These are phyloP conservation scores for Whalleya microplaca DNA, from an alignment of 2,329 filamentous ascomycete genomes.

Conservation along the genomic window DNA sequence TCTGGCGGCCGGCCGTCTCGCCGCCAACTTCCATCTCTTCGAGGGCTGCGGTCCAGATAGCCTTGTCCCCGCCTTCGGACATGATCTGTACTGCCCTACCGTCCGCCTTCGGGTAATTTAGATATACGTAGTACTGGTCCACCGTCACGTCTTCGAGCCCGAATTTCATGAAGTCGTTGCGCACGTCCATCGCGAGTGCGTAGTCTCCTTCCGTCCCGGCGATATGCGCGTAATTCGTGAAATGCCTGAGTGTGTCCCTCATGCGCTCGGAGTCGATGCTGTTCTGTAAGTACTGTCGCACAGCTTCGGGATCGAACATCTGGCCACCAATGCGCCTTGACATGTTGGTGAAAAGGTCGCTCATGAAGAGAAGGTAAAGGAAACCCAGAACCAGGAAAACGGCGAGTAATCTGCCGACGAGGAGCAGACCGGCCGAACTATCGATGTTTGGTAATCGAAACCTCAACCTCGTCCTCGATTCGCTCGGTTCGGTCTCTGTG, in stretches of 20 bases:
- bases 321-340: conserved; percentile 65
- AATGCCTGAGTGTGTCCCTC: conserved; percentile 73
- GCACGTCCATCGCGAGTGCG: conserved; percentile 81
- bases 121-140: conserved; percentile 83
- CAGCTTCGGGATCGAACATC: conserved; percentile 81
- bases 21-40: conserved; percentile 78
- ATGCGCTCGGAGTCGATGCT: conserved; percentile 72
- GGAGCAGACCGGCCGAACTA: conserved; percentile 54
- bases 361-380: conserved; percentile 84
- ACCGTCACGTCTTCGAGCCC: conserved; percentile 75
- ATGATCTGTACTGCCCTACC: conserved; percentile 84
- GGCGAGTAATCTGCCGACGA: conserved; percentile 74
- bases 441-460: conserved; percentile 44
- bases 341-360: conserved; percentile 76
- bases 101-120: conserved; percentile 83
- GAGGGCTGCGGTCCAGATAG: conserved; percentile 77
- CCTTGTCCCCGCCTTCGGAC: conserved; percentile 62
- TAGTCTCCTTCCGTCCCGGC: conserved; percentile 95
- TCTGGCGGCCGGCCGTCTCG: conserved; percentile 68
- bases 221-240: conserved; percentile 85
- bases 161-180: conserved; percentile 73
- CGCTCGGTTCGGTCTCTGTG: conserved; percentile 21
- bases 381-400: conserved; percentile 75
- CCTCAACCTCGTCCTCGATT: conserved; percentile 31
- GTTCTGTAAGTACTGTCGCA: conserved; percentile 74